These are phyloP conservation scores for Hypocrella siamensis DNA, from an alignment of 2,329 filamentous ascomycete genomes.

Conservation along the genomic window DNA sequence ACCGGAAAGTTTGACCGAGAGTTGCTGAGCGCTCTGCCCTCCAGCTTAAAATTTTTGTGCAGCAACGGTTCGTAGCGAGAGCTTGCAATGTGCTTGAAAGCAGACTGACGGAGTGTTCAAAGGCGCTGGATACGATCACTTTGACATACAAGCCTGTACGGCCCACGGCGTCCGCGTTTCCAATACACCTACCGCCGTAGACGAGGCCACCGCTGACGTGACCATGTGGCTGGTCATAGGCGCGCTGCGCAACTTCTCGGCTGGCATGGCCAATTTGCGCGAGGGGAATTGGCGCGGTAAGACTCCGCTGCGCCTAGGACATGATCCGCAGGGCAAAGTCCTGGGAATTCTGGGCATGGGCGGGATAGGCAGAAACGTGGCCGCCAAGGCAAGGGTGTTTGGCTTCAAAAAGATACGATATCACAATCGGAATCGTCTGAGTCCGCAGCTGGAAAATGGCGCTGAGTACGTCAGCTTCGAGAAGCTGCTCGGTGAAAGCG, in stretches of 20 bases:
- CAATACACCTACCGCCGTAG: slow-evolving; percentile 67
- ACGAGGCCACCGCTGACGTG: slow-evolving; percentile 71
- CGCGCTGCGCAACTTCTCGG: slow-evolving; percentile 58
- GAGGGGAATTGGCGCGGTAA: slow-evolving; percentile 51
- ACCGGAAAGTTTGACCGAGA: slow-evolving; percentile 60
- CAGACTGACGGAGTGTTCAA: no score
- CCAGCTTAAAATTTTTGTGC: slow-evolving; percentile 39
- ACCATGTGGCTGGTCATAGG: slow-evolving; percentile 72
- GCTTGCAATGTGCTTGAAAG: no score
- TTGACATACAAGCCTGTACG: slow-evolving; percentile 59
- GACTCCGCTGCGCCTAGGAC: slow-evolving; percentile 43
- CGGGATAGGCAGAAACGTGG: slow-evolving; percentile 66
- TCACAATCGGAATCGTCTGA: slow-evolving; percentile 51
- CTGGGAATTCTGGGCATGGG: slow-evolving; percentile 78
- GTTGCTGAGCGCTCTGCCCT: slow-evolving; percentile 42
- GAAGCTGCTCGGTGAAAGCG: slow-evolving; percentile 50
- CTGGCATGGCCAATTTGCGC: slow-evolving; percentile 49
- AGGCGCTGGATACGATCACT: slow-evolving; percentile 77
- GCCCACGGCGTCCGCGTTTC: slow-evolving; percentile 52
- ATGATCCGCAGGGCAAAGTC: slow-evolving; percentile 64
- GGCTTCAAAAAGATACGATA: slow-evolving; percentile 65
- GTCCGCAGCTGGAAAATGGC: slow-evolving; percentile 35
- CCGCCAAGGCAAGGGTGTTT: slow-evolving; percentile 57
- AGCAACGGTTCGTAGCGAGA: slow-evolving; percentile 42
- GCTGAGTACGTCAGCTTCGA: slow-evolving; percentile 61